Conservation (phyloP, 208 protist genomes). For the Trypanosoma cruzi region DNA sequence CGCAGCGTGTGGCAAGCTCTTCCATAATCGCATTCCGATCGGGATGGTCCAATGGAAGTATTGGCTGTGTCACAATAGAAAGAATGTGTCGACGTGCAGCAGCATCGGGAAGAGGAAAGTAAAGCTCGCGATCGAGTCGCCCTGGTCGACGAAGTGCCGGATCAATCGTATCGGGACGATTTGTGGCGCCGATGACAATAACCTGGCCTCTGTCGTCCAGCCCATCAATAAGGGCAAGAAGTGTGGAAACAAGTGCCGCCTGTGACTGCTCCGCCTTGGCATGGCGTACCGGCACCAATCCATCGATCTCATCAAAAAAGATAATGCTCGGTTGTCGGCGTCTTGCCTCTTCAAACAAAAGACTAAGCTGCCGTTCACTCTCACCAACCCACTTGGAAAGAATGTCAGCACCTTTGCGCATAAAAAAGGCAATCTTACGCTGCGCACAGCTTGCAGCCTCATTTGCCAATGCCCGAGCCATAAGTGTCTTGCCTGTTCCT, state of each 20-base stretch:
- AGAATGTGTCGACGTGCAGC: conserved; percentile 86
- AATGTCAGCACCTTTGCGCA: conserved; percentile 96
- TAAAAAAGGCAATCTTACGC: conserved; percentile 95
- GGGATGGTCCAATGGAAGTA: conserved; percentile 92
- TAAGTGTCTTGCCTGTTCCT: conserved; percentile 99
- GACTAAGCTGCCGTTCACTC: conserved; percentile 96
- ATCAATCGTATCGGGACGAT: conserved; percentile 96
- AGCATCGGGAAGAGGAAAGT: conserved; percentile 78
- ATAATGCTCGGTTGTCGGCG: conserved; percentile 97
- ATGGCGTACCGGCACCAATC: conserved; percentile 88
- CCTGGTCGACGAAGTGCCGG: conserved; percentile 95
- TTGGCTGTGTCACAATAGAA: conserved; percentile 97
- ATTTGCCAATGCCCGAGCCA: conserved; percentile 99
- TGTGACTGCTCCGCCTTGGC: conserved; percentile 82
- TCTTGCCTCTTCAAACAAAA: conserved; percentile 97
- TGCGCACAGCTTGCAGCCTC: conserved; percentile 94
- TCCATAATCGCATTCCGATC: conserved; percentile 82
- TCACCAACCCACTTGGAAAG: conserved; percentile 99
- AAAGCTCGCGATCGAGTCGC: conserved; percentile 97
- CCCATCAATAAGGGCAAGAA: conserved; percentile 97
- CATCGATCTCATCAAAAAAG: conserved; percentile 99
- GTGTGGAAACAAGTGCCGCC: conserved; percentile 84
- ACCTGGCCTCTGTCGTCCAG: conserved; percentile 92
- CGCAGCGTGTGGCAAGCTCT: conserved; percentile 84
- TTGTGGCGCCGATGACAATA: conserved; percentile 96